Base-by-base conservation (phyloP, 2,329 filamentous ascomycete species). In the Biscogniauxia marginata region DNA sequence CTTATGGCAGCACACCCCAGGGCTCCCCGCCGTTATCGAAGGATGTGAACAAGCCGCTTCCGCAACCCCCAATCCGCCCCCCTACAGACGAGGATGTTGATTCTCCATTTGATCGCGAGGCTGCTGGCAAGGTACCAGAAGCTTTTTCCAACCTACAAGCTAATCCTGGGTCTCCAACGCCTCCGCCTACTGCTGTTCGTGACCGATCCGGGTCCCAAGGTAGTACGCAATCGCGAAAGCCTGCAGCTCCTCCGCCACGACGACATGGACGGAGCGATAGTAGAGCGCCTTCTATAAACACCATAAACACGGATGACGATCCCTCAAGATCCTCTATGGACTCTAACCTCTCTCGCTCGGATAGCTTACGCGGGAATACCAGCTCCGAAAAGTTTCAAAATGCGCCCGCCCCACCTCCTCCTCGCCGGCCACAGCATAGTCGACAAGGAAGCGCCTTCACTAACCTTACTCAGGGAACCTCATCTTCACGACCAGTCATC, bases 41-140 rank as follows among this genome's bases (percentile, higher is more conserved):
- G 6, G 81, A 86, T 62, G 69, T 83, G 23, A 84, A 85, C 69
- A 89, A 88, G 64, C 84, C 86, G 3, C 76, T 88, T 11, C 84
- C 87, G 1, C 78, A 79, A 1, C 76, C 81, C 3, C 82, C 83
- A 2, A 63, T 68, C 9, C 75, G 77, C 34, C 76, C 74, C 39
- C 77, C 73, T 59, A 66, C 71, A n/a, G 77, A 81, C 21, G 78
- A 82, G 50, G 77, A 75, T 34, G 64, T 70, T 19, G 79, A 83
- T 56, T 81, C 79, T 34, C 72, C 80, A 19, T 83, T 84, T 57
- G 81, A 84, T 59, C 77, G 74, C 44, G 81, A 84, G 65, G 74
- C 79, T 34, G 80, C 77, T 16, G 80, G 79, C 30, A 83, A 81
- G 61, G 65, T 77, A 4, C 79, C 80, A 4, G 81, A 82, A 49